Evolutionary conservation across 2,329 filamentous ascomycete species (phyloP), one percentile per base, ranked within the genome.

Genomic region (Claviceps quebecensis): DNA sequence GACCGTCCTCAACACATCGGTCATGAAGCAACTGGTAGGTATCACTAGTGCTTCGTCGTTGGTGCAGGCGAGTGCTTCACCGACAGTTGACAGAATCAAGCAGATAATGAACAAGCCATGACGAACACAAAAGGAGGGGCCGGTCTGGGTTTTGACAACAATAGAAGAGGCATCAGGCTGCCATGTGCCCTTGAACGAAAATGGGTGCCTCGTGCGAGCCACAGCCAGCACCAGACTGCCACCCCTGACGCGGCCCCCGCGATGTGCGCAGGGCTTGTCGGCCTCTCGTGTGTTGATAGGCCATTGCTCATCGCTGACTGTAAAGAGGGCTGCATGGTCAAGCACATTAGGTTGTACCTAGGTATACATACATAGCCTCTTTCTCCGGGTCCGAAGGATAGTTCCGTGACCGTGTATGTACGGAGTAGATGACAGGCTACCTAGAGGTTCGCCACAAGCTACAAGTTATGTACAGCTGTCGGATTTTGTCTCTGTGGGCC

Each of bases 161-260:
- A 49, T 46, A 39, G 19, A 17, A 45, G 26, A 47, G 44, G 44
- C 40, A 46, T 43, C 45, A 50, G 43, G 40, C 45, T 46, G 46
- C 36, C 45, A 44, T 45, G 48, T 39, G 17, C 17, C 26, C 34
- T 19, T 17, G 11, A 13, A 22, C 19, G 26, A 23, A 41, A 53
- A 29, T 43, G 34, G 38, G 17, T 26, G n/a, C 47, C 19, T 34
- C 29, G 22, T 43, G 17, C 26, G 16, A 40, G 16, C 22, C 47
- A 40, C 8, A 4, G n/a, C 23, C 46, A 40, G 23, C 23, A 43
- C 43, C 47, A 39, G 44, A 37, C 34, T 5, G 23, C 36, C 45
- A 19, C 39, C 45, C 50, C 50, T 51, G 50, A n/a, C 50, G 22
- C 19, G 39, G 44, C 17, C 50, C 47, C 19, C 23, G 11, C 37